Percentiles rank a stretch among this genome's conserved stretches.
phyloP scores from a whole-genome alignment of 768 basidiomycete genomes.

The Sutorius australiensis region DNA sequence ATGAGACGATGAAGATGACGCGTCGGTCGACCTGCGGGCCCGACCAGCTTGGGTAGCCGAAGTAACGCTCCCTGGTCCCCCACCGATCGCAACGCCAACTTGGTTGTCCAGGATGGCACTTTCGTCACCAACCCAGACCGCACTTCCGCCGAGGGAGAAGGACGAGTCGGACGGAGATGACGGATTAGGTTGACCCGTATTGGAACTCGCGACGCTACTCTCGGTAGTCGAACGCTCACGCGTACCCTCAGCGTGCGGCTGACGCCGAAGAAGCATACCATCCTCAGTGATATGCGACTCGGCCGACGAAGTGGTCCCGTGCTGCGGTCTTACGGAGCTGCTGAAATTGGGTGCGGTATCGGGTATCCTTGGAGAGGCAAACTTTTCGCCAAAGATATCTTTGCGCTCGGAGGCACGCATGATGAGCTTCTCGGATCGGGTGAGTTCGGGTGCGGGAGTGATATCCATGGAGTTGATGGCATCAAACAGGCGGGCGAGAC shows the following conservation, averaged over 20 bases:
- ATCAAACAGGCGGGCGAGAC: slow-evolving; percentile 86
- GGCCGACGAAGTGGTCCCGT: slow-evolving; percentile 46
- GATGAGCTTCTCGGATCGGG: slow-evolving; percentile 80
- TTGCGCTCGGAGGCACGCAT: slow-evolving; percentile 89
- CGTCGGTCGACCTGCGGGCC: slow-evolving; percentile 65
- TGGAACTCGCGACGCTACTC: slow-evolving; percentile 32
- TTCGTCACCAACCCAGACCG: slow-evolving; percentile 83
- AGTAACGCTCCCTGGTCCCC: slow-evolving; percentile 42
- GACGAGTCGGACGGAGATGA: slow-evolving; percentile 69
- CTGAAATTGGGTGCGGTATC: slow-evolving; percentile 6
- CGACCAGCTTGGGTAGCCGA: slow-evolving; percentile 46
- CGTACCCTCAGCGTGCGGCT: slow-evolving; percentile 26
- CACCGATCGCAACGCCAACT: slow-evolving; percentile 38
- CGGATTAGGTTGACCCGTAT: slow-evolving; percentile 32
- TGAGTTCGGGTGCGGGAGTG: slow-evolving; percentile 70
- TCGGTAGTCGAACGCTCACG: slow-evolving; percentile 41
- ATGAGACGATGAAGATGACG: slow-evolving; percentile 65
- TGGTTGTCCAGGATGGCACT: slow-evolving; percentile 48
- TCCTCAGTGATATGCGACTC: slow-evolving; percentile 72
- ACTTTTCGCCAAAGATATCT: slow-evolving; percentile 89
- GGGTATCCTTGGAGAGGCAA: slow-evolving; percentile 34
- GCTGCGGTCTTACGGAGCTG: slow-evolving; percentile 35
- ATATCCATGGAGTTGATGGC: slow-evolving; percentile 91
- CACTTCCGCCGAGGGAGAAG: slow-evolving; percentile 74
- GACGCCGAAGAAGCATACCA: slow-evolving; percentile 46